Evolutionary conservation across 306 rosid species (phyloP).

Genomic region (Trifolium repens): DNA sequence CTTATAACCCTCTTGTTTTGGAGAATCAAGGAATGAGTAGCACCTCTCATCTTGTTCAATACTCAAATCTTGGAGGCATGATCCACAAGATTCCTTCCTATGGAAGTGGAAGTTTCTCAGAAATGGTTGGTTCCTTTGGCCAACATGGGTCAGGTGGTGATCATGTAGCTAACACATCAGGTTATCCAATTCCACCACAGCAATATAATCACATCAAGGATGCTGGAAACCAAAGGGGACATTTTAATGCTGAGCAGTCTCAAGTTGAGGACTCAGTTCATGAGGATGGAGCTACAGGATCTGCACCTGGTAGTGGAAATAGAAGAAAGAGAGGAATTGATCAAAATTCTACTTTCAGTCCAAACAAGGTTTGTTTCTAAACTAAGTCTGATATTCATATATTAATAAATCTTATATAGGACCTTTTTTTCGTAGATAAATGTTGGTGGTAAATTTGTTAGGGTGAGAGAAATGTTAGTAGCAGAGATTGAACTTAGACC

Average conservation of each 20-base stretch:
- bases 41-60: conserved; percentile 73
- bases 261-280: conserved; percentile 55
- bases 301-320: conserved; percentile 61
- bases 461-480: neutral
- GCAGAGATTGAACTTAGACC: neutral
- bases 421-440: neutral
- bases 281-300: conserved; percentile 65
- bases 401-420: conserved; percentile 23
- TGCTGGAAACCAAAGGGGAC: conserved; percentile 49
- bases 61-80: conserved; percentile 70
- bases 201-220: conserved; percentile 61
- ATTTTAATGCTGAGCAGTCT: conserved; percentile 56
- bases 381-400: conserved; percentile 10
- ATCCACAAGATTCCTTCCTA: conserved; percentile 68
- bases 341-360: conserved; percentile 59
- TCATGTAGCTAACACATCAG: conserved; percentile 50
- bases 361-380: conserved; percentile 66
- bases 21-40: conserved; percentile 70
- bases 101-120: conserved; percentile 80
- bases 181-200: conserved; percentile 49
- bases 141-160: conserved; percentile 56
- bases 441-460: neutral
- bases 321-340: conserved; percentile 73
- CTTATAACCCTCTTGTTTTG: conserved; percentile 57
- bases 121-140: conserved; percentile 68